These are phyloP conservation scores for Ilyonectria mors-panacis DNA, from an alignment of 2,329 filamentous ascomycete species.

Conservation along the genomic window DNA sequence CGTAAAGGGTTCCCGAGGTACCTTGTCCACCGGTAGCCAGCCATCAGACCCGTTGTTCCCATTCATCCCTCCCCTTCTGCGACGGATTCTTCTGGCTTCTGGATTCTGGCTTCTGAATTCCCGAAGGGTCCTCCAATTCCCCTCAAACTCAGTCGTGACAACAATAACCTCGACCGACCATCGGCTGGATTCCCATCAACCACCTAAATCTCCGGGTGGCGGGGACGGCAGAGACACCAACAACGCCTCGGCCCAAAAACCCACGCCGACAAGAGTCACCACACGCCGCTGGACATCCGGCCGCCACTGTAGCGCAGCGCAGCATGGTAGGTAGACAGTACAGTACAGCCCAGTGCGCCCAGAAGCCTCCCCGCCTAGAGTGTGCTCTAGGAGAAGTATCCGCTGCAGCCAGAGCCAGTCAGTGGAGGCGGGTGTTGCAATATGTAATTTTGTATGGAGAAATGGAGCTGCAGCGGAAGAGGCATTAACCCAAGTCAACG, in stretches of 20 bases:
- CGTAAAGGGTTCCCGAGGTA: slow-evolving; percentile 28
- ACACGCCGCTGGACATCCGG: not conserved
- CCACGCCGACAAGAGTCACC: slow-evolving; percentile 11
- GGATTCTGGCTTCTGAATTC: slow-evolving; percentile 21
- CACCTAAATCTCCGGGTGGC: slow-evolving; percentile 26
- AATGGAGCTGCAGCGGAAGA: slow-evolving; percentile 7
- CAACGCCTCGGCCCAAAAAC: not conserved
- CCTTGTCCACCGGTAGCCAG: slow-evolving; percentile 30
- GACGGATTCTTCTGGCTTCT: slow-evolving; percentile 23
- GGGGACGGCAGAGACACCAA: slow-evolving; percentile 8
- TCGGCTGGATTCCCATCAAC: slow-evolving; percentile 9
- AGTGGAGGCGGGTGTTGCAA: not conserved
- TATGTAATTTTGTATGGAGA: not conserved
- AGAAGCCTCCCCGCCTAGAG: not conserved
- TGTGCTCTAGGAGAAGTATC: not conserved
- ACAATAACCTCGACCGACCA: slow-evolving; percentile 9
- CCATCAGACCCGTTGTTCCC: slow-evolving; percentile 27
- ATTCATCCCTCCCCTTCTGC: slow-evolving; percentile 20
- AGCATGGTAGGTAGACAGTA: not conserved
- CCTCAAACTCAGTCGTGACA: slow-evolving; percentile 41
- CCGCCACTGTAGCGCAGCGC: not conserved
- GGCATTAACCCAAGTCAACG: slow-evolving; percentile 22
- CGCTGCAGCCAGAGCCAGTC: not conserved
- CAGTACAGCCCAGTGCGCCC: not conserved
- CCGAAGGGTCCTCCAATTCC: slow-evolving; percentile 46